Evolutionary conservation across 1,284 basidiomycete genomes (phyloP).

Genomic region (Ganoderma sinense): DNA sequence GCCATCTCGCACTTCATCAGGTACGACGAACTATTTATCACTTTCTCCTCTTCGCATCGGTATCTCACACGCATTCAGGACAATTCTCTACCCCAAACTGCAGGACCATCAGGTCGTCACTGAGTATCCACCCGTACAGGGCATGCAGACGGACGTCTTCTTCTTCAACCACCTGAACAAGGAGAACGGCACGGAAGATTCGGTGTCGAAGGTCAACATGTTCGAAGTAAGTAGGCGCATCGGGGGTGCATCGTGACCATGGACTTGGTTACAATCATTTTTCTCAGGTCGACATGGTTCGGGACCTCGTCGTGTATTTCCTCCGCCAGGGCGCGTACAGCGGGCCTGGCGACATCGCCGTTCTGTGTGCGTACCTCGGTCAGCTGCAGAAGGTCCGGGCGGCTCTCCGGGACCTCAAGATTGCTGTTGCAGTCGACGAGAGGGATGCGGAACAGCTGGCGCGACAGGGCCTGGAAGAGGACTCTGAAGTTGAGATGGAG

Average conservation of each 20-base stretch:
- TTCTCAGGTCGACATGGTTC: conserved; percentile 67
- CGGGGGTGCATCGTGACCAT: not conserved
- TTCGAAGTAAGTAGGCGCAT: not conserved
- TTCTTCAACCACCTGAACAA: conserved; percentile 64
- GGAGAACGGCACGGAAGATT: conserved; percentile 58
- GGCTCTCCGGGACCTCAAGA: conserved; percentile 55
- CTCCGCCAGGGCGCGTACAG: conserved; percentile 51
- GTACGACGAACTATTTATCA: conserved; percentile 24
- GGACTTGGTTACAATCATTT: not conserved
- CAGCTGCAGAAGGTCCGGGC: conserved; percentile 58
- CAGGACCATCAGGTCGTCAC: conserved; percentile 61
- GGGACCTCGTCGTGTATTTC: conserved; percentile 74
- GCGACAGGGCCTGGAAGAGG: conserved; percentile 48
- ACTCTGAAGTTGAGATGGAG: conserved; percentile 37
- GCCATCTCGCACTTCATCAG: conserved; percentile 51
- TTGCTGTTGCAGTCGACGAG: conserved; percentile 74
- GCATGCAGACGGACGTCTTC: conserved; percentile 64
- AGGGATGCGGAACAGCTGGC: conserved; percentile 67
- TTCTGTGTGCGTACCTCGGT: conserved; percentile 81
- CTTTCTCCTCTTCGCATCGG: not conserved
- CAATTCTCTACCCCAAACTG: conserved; percentile 64
- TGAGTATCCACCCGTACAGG: conserved; percentile 59
- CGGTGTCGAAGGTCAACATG: not conserved
- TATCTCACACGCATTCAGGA: conserved; percentile 43
- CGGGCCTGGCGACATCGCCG: conserved; percentile 68